These are phyloP conservation scores for Suaeda aralocaspica DNA, from an alignment of 148 eudicot genomes.

Conservation along the genomic window DNA sequence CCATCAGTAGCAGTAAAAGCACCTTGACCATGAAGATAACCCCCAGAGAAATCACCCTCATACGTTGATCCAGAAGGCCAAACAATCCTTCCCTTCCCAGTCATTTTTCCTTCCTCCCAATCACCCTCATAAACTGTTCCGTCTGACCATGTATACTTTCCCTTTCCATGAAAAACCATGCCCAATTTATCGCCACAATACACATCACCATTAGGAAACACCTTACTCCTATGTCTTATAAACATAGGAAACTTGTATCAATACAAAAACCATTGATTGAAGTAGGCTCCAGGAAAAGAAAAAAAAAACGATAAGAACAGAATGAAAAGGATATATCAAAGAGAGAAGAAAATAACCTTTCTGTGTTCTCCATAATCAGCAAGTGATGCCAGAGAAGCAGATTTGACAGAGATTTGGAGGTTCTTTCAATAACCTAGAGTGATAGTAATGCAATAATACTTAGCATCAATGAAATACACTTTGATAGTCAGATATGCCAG, in stretches of 20 bases:
- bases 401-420: neutral
- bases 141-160: constrained; percentile 84
- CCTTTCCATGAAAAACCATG: constrained; percentile 70
- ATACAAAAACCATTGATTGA: neutral
- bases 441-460: neutral
- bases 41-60: constrained; percentile 90
- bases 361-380: constrained; percentile 38
- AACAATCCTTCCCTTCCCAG: constrained; percentile 66
- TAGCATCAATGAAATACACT: neutral
- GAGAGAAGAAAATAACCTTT: constrained; percentile 31
- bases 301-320: neutral
- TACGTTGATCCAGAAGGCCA: constrained; percentile 68
- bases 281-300: neutral
- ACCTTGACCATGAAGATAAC: constrained; percentile 85
- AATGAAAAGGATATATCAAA: neutral
- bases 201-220: constrained; percentile 60
- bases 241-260: constrained; percentile 14
- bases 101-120: constrained; percentile 87
- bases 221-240: constrained; percentile 37
- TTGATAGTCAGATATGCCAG: neutral
- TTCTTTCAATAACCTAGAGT: constrained; percentile 21
- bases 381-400: neutral
- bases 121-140: constrained; percentile 79
- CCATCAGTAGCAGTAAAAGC: constrained; percentile 45
- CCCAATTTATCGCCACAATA: constrained; percentile 58